Percentiles rank a stretch among this genome's conserved stretches.
Evolutionary conservation across 1,284 basidiomycete genomes (phyloP).

Genomic region (Ustilago bromivora): DNA sequence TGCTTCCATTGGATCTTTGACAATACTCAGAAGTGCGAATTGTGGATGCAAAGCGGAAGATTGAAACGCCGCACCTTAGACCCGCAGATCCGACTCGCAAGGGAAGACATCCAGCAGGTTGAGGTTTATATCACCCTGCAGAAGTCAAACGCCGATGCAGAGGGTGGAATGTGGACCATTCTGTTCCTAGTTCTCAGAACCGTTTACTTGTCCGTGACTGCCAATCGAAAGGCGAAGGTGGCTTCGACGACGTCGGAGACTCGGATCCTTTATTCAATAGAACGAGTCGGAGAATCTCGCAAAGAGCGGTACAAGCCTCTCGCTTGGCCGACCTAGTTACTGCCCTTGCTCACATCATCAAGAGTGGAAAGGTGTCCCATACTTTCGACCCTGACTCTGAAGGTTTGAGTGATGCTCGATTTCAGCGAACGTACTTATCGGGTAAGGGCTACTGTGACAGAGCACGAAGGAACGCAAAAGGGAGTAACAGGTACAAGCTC

Average conservation of each 20-base stretch:
- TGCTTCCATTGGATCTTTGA: constrained; percentile 2
- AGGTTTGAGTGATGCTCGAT: too few species aligned
- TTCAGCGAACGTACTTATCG: too few species aligned
- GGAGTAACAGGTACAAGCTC: too few species aligned
- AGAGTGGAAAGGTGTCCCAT: too few species aligned
- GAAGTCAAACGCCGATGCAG: constrained; percentile 5
- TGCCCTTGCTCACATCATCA: not conserved
- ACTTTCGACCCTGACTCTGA: too few species aligned
- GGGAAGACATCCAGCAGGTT: not conserved
- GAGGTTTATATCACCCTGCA: not conserved
- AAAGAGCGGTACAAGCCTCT: not conserved
- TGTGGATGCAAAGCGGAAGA: not conserved
- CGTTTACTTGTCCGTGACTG: not conserved
- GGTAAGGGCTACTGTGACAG: too few species aligned
- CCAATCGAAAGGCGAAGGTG: not conserved
- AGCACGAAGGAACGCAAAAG: too few species aligned
- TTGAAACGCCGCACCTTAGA: constrained; percentile 1
- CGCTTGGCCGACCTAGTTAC: not conserved
- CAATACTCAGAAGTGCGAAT: not conserved
- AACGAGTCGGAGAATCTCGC: too few species aligned
- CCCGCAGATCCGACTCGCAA: constrained; percentile 1
- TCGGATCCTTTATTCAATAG: not conserved
- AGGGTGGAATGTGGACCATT: not conserved
- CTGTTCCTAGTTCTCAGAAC: not conserved
- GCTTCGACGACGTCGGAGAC: not conserved